Evolutionary conservation across 2,329 filamentous ascomycete genomes (phyloP), one percentile per base, ranked within the genome.

Genomic region (Colletotrichum sp.): DNA sequence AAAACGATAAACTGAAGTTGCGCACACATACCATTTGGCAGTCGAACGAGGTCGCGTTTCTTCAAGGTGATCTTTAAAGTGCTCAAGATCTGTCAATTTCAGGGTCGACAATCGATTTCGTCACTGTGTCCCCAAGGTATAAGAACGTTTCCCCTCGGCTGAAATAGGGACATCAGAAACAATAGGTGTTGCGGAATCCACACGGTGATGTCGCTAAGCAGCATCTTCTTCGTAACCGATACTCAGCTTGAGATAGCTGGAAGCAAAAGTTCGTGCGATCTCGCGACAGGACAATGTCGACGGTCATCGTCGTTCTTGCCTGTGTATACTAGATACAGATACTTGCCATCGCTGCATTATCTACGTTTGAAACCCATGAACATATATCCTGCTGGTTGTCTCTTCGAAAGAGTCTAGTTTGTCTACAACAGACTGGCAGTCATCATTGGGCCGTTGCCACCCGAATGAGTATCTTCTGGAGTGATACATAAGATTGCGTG

Each of bases 271-370:
- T 21, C 10, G 43, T 52, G 43, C 43, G n/a, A 52, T 52, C n/a
- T 21, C 43, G 43, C 10, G 10, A 21, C n/a, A 21, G 43, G 43
- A 48, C 18, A 3, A 0, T 21, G 18, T 21, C 43, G 3, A 21
- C 4, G 2, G 0, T 21, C 0, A 52, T 21, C 10, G 43, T 8
- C 0, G 18, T 21, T 21, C 43, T 52, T 3, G n/a, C 6, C n/a
- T 0, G 43, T 52, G n/a, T 52, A 52, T 52, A 21, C 43, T 2
- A 52, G 43, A 3, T 9, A 6, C 9, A 43, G 18, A n/a, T 9
- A 52, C 43, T 52, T 52, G 3, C 1, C 0, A 52, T 8, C 4
- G 18, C n/a, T 21, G n/a, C 10, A 52, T 13, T 4, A 13, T 21
- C 3, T 13, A 13, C 43, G n/a, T 6, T 52, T 13, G 2, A 1